Evolutionary conservation across 805 yeast genomes (phyloP).

Genomic region (Schizosaccharomyces osmophilus): DNA sequence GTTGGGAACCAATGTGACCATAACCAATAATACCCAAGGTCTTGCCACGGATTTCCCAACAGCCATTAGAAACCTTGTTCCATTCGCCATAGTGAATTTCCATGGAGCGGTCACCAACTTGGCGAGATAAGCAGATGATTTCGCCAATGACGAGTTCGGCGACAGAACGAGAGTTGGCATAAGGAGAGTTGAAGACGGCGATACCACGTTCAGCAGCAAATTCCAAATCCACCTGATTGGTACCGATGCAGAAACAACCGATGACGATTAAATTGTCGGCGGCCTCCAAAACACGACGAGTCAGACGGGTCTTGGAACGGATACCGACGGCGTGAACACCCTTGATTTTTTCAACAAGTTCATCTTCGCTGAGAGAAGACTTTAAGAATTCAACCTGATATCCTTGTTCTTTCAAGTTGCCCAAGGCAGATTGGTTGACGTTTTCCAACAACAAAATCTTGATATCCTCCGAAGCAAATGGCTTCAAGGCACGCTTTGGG

Average conservation of each 20-base stretch:
- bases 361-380: slow-evolving; percentile 73
- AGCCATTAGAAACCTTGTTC: slow-evolving; percentile 84
- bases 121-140: slow-evolving; percentile 82
- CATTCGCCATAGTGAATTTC: slow-evolving; percentile 92
- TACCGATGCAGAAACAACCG: slow-evolving; percentile 98
- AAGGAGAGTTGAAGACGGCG: slow-evolving; percentile 94
- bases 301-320: slow-evolving; percentile 84
- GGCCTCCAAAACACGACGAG: slow-evolving; percentile 49
- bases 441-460: slow-evolving; percentile 78
- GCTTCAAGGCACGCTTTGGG: slow-evolving; percentile 46
- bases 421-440: slow-evolving; percentile 77
- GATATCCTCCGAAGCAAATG: slow-evolving; percentile 86
- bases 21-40: slow-evolving; percentile 92
- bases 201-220: slow-evolving; percentile 80
- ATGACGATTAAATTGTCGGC: slow-evolving; percentile 75
- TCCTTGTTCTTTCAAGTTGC: slow-evolving; percentile 68
- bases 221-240: slow-evolving; percentile 87
- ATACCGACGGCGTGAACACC: slow-evolving; percentile 94
- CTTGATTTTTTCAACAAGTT: slow-evolving; percentile 74
- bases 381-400: slow-evolving; percentile 91
- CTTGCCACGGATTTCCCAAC: slow-evolving; percentile 98
- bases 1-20: slow-evolving; percentile 95
- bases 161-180: slow-evolving; percentile 92
- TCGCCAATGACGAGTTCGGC: slow-evolving; percentile 95
- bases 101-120: slow-evolving; percentile 83